These are phyloP conservation scores for Cryptococcus sp. DNA, from an alignment of 1,284 basidiomycete species.

Conservation along the genomic window DNA sequence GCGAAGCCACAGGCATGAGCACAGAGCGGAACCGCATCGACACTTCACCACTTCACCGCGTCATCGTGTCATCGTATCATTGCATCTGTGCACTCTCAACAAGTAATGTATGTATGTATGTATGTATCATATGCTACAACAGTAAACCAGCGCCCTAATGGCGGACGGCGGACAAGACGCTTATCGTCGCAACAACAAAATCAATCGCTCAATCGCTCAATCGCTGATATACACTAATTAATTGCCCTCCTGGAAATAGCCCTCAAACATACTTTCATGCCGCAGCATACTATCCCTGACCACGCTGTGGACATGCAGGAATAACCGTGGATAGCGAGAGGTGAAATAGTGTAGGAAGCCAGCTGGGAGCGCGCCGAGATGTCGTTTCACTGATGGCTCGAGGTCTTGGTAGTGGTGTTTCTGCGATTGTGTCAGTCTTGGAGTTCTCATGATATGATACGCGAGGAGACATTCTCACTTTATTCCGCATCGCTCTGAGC, in stretches of 20 bases:
- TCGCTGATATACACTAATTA: too few species aligned
- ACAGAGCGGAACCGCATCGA: too few species aligned
- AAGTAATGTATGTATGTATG: too few species aligned
- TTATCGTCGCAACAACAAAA: too few species aligned
- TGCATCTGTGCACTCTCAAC: too few species aligned
- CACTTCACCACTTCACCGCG: too few species aligned
- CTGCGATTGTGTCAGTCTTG: slow-evolving; percentile 57
- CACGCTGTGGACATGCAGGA: slow-evolving; percentile 87
- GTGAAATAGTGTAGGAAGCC: slow-evolving; percentile 94
- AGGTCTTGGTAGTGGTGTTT: slow-evolving; percentile 95
- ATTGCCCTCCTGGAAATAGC: slow-evolving; percentile 67
- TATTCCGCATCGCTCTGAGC: slow-evolving; percentile 88
- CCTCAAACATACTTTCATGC: slow-evolving; percentile 79
- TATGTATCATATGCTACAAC: too few species aligned
- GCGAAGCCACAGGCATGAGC: too few species aligned
- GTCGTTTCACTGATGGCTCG: slow-evolving; percentile 82
- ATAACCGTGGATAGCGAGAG: slow-evolving; percentile 81
- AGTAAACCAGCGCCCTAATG: too few species aligned
- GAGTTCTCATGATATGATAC: too few species aligned
- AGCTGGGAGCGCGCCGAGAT: slow-evolving; percentile 84
- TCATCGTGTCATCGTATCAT: too few species aligned
- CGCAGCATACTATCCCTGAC: slow-evolving; percentile 66
- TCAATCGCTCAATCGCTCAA: background rate
- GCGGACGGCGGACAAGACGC: too few species aligned
- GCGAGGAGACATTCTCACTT: slow-evolving; percentile 66